Evolutionary conservation across 2,329 filamentous ascomycete species (phyloP).

Genomic region (Penicillium fuscoglaucum): DNA sequence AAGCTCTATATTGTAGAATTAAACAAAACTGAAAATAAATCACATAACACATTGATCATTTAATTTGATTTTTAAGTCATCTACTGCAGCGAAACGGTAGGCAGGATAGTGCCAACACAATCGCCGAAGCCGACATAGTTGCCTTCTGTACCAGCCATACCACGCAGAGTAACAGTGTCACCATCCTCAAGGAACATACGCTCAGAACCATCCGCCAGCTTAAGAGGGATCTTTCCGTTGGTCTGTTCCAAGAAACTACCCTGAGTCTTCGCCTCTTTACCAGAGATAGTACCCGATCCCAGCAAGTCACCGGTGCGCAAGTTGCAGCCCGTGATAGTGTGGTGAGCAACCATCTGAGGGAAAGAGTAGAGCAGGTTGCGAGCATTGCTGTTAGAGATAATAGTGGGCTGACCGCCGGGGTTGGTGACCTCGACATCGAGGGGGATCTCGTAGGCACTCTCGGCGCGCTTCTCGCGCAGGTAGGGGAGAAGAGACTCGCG

Average conservation of each 20-base stretch:
- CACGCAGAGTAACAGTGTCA: constrained; percentile 67
- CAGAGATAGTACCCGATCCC: constrained; percentile 77
- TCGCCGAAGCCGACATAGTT: constrained; percentile 76
- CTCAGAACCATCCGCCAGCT: constrained; percentile 64
- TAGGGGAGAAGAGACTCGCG: constrained; percentile 60
- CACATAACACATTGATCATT: constrained; percentile 9
- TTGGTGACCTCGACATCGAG: constrained; percentile 61
- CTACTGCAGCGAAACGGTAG: constrained; percentile 39
- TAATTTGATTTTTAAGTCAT: constrained; percentile 9
- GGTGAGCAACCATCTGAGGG: constrained; percentile 78
- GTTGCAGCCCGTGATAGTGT: constrained; percentile 73
- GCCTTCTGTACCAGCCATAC: constrained; percentile 65
- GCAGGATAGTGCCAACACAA: constrained; percentile 63
- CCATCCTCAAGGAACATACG: constrained; percentile 73
- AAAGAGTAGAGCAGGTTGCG: constrained; percentile 77
- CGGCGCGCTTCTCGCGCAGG: constrained; percentile 59
- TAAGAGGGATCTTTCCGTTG: constrained; percentile 64
- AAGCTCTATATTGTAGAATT: constrained; percentile 6
- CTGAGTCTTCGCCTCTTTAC: constrained; percentile 56
- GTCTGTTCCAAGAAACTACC: constrained; percentile 74
- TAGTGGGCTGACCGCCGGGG: constrained; percentile 53
- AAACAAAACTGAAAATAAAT: neutral
- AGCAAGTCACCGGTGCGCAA: constrained; percentile 73
- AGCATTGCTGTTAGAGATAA: constrained; percentile 61
- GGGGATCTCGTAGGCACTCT: constrained; percentile 66